Conservation (phyloP, 345 rosid species). For the Eucalyptus lansdowneana region DNA sequence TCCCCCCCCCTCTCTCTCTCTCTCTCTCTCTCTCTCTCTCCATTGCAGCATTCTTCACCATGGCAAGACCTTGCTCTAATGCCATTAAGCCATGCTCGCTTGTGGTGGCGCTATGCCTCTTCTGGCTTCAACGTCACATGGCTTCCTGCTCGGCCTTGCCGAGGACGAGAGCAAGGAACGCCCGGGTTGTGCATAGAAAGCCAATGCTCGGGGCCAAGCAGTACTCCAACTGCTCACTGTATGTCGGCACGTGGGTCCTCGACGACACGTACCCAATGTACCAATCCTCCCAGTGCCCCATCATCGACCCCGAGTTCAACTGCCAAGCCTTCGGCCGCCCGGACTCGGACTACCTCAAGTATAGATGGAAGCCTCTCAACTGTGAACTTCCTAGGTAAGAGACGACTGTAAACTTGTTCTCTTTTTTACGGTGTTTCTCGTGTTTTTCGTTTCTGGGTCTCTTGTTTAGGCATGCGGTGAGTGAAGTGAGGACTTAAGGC, state of each 20-base stretch:
- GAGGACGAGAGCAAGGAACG: neutral
- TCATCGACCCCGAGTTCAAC: conserved; percentile 5
- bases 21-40: neutral
- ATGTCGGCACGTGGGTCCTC: neutral
- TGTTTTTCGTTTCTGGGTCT: neutral
- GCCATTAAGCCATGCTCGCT: neutral
- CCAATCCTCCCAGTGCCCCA: conserved; percentile 1
- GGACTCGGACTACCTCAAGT: conserved; percentile 3
- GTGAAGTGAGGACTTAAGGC: neutral
- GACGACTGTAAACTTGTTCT: neutral
- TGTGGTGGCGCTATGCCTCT: neutral
- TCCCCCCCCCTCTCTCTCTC: neutral
- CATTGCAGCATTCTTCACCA: neutral
- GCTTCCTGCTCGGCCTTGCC: neutral
- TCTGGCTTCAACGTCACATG: neutral
- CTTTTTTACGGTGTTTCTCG: neutral
- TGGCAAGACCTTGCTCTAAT: neutral
- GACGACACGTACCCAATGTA: conserved; percentile 1
- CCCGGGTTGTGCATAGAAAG: neutral
- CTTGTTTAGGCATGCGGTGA: neutral
- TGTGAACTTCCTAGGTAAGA: conserved; percentile 4
- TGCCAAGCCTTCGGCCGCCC: conserved; percentile 7
- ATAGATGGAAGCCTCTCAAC: conserved; percentile 1
- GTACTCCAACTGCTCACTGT: neutral
- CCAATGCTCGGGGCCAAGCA: neutral